Evolutionary conservation across 352 stramenopile species (phyloP).

Genomic region (Phytophthora litchii): DNA sequence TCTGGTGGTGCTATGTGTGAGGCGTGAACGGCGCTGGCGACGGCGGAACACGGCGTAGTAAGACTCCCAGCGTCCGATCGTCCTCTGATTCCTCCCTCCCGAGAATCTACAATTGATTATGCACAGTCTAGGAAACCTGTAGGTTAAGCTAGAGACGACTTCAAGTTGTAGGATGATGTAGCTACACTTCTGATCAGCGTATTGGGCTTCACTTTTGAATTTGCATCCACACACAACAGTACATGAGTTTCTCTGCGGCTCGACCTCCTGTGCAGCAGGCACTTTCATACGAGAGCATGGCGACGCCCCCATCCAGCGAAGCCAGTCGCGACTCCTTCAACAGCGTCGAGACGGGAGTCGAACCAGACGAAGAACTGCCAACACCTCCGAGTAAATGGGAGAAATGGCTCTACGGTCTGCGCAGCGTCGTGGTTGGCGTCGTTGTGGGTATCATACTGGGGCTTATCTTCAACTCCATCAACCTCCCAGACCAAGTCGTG

Average conservation of each 20-base stretch:
- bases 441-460: constrained; percentile 18
- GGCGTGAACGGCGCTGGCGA: no score
- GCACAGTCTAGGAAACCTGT: no score
- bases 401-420: constrained; percentile 37
- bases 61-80: no score
- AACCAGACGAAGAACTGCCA: constrained; percentile 20
- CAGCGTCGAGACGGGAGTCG: constrained; percentile 18
- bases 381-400: constrained; percentile 14
- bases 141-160: no score
- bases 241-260: constrained; percentile 15
- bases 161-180: constrained; percentile 1
- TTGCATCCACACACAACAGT: not conserved
- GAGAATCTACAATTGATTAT: no score
- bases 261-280: constrained; percentile 15
- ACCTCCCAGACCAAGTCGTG: constrained; percentile 21
- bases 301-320: constrained; percentile 18
- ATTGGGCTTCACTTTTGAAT: constrained; percentile 6
- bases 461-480: constrained; percentile 31
- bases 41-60: no score
- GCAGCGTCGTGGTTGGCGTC: constrained; percentile 39
- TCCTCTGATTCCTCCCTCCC: no score
- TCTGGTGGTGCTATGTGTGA: no score
- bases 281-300: constrained; percentile 30
- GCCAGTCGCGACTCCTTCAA: constrained; percentile 22
- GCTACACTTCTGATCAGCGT: constrained; percentile 7